Evolutionary conservation across 768 basidiomycete genomes (phyloP).

Genomic region (Hortiboletus campestris): DNA sequence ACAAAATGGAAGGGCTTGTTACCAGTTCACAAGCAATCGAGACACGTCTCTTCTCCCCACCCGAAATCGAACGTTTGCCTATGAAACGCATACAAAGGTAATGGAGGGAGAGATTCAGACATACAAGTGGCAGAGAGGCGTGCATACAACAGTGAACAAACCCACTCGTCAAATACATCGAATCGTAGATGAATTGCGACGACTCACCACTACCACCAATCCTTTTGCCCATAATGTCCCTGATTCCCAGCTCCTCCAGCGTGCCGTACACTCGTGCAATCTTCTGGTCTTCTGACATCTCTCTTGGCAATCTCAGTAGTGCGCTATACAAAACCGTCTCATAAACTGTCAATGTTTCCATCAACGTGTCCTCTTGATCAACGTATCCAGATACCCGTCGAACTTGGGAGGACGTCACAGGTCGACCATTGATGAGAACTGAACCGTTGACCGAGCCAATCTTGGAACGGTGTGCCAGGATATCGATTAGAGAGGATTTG

Average conservation of each 20-base stretch:
- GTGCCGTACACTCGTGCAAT: slow-evolving; percentile 92
- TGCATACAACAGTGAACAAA: not conserved
- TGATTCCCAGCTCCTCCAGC: slow-evolving; percentile 91
- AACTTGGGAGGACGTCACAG: slow-evolving; percentile 71
- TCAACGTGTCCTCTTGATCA: slow-evolving; percentile 97
- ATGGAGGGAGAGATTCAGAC: not conserved
- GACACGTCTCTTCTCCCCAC: slow-evolving; percentile 95
- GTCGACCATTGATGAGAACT: slow-evolving; percentile 83
- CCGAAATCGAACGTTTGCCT: slow-evolving; percentile 90
- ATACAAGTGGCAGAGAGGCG: not conserved
- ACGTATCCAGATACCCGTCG: slow-evolving; percentile 90
- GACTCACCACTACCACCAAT: slow-evolving; percentile 85
- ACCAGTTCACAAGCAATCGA: slow-evolving; percentile 98
- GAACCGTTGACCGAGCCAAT: slow-evolving; percentile 70
- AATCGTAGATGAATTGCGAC: not conserved
- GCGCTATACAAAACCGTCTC: slow-evolving; percentile 97
- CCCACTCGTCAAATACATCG: not conserved
- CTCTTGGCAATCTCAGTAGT: slow-evolving; percentile 81
- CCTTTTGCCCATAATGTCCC: slow-evolving; percentile 83
- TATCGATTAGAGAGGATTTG: slow-evolving; percentile 95
- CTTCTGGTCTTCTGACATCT: slow-evolving; percentile 97
- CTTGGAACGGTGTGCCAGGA: slow-evolving; percentile 89
- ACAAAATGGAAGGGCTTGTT: slow-evolving; percentile 92
- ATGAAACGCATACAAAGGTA: slow-evolving; percentile 1
- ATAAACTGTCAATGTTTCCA: slow-evolving; percentile 96